A percentile compares a stretch with the other conserved stretches of the same genome.
These are phyloP conservation scores for Murraya koenigii DNA, from an alignment of 345 rosid species.

Conservation along the genomic window DNA sequence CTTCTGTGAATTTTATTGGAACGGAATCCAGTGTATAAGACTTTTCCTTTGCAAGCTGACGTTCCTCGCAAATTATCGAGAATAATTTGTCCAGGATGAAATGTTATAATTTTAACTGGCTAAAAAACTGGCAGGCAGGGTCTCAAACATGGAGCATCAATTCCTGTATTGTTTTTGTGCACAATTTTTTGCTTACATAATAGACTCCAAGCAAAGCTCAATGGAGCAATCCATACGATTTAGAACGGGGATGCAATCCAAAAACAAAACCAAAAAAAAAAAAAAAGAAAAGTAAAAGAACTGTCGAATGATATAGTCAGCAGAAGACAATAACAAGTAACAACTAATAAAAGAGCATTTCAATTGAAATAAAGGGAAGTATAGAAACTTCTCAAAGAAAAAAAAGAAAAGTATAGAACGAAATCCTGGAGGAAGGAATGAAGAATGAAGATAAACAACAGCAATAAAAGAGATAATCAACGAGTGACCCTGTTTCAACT, in stretches of 20 bases:
- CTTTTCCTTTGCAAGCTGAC: neutral
- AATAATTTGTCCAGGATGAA: neutral
- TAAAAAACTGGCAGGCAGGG: neutral
- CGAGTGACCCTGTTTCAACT: neutral
- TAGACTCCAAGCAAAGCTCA: neutral
- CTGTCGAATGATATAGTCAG: neutral
- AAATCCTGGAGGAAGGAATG: neutral
- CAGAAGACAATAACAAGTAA: neutral
- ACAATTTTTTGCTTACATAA: neutral
- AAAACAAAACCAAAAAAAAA: neutral
- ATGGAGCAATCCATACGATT: neutral
- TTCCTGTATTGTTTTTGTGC: neutral
- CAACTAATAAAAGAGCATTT: neutral
- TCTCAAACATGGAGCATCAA: neutral
- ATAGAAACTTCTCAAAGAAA: too few relatives aligned
- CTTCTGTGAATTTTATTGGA: constrained; percentile 12
- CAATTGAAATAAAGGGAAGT: neutral
- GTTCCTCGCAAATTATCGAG: neutral
- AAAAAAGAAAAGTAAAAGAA: neutral
- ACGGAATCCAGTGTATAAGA: constrained; percentile 2
- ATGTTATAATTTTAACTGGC: neutral
- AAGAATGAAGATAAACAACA: neutral
- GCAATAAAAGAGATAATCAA: neutral
- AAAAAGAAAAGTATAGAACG: neutral
- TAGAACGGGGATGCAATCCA: neutral